These are phyloP conservation scores for Diplotaxis tenuifolia DNA, from an alignment of 345 rosid genomes.

Conservation along the genomic window DNA sequence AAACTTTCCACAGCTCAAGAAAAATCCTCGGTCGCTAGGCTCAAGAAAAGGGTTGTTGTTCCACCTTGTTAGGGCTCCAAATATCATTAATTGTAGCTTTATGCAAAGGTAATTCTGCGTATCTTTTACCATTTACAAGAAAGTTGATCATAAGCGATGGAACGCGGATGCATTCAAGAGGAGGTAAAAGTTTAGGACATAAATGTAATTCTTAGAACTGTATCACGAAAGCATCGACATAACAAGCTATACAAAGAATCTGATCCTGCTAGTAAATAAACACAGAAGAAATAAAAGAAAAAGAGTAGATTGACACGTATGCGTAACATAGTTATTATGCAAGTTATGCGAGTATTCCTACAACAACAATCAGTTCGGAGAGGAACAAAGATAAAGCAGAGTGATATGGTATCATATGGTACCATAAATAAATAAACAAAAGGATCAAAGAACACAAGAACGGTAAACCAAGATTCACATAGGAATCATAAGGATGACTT, in stretches of 20 bases:
- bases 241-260: slow-evolving; percentile 8
- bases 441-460: slow-evolving; percentile 1
- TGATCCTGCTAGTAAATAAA: slow-evolving; percentile 15
- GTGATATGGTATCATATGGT: not conserved
- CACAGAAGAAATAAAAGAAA: slow-evolving; percentile 4
- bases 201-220: not conserved
- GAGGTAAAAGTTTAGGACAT: not conserved
- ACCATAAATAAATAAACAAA: not conserved
- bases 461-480: not conserved
- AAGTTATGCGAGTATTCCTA: slow-evolving; percentile 12
- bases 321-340: too few relatives aligned
- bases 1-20: slow-evolving; percentile 1
- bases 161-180: slow-evolving; percentile 4
- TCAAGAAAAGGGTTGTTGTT: slow-evolving; percentile 12
- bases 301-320: too few relatives aligned
- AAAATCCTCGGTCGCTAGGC: not conserved
- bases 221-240: slow-evolving; percentile 14
- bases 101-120: slow-evolving; percentile 5
- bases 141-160: not conserved
- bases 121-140: slow-evolving; percentile 10
- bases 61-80: not conserved
- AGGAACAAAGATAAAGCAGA: not conserved
- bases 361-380: not conserved
- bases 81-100: slow-evolving; percentile 1
- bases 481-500: slow-evolving; percentile 32